Evolutionary conservation across 768 basidiomycete species (phyloP), one percentile per base, ranked within the genome.

Genomic region (Lactarius vividus): DNA sequence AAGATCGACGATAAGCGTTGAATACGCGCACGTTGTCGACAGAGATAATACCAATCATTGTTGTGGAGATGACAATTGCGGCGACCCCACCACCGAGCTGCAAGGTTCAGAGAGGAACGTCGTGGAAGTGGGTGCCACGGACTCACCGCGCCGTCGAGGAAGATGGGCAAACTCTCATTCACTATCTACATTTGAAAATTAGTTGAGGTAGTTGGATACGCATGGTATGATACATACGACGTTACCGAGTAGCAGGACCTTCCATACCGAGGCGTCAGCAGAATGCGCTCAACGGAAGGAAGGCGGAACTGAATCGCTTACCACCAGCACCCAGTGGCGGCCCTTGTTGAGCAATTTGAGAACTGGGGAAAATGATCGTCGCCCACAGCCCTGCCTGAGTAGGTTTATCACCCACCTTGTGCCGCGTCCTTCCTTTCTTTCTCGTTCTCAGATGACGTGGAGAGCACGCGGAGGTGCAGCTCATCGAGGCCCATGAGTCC

Each of bases 401-500:
- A n/a, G 23, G 33, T 33, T 15, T 20, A 18, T 31, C 1, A 63
- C 75, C 2, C 58, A 88, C 91, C 91, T 78, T 83, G 87, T 72
- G 82, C 81, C 0, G 92, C 92, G 66, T 93, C 91, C 46, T 73
- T 69, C 71, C 84, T 83, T 75, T 96, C 91, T 26, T 71, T 80
- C 6, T 77, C 68, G 73, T 93, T 82, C n/a, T 91, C 90, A 0
- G 93, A 94, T 10, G 92, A 91, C 1, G 86, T 83, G 0, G 92
- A 81, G 49, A 97, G 81, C 4, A 96, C 95, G 20, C 93, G 86
- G 6, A 97, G 83, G 71, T 96, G 92, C 18, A 97, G 83, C 66
- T 94, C 92, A 69, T 97, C 94, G 20, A 96, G 82, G 1, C 95
- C 95, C 95, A 96, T 96, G 31, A 97, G 80, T 1, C 93, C 95